These are phyloP conservation scores for Fusarium pseudocircinatum DNA, from an alignment of 2,329 filamentous ascomycete genomes.

Conservation along the genomic window DNA sequence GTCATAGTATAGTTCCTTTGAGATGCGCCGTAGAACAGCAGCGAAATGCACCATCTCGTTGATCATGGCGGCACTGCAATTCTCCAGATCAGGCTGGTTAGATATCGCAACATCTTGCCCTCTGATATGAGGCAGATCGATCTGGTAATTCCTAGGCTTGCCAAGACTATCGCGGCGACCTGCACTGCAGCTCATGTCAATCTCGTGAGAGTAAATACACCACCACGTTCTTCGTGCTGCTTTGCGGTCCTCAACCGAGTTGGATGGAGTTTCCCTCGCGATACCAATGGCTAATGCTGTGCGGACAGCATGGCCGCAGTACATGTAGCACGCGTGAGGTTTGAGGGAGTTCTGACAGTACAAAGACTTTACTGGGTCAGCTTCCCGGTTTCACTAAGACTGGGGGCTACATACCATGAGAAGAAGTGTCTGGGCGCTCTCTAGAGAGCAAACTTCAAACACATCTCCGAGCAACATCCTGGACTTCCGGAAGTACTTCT, in stretches of 20 bases:
- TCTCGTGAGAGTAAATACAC: slow-evolving; percentile 17
- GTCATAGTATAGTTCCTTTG: background rate
- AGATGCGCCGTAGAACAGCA: background rate
- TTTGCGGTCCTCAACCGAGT: background rate
- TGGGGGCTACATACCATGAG: background rate
- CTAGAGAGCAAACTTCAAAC: background rate
- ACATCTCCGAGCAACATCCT: background rate
- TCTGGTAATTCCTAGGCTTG: slow-evolving; percentile 6
- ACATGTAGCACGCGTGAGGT: slow-evolving; percentile 1
- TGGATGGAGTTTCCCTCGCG: background rate
- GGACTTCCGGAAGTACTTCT: slow-evolving; percentile 1
- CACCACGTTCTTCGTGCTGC: background rate
- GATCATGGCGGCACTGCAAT: background rate
- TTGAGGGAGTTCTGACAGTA: slow-evolving; percentile 6
- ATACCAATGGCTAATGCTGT: background rate
- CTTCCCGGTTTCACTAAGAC: fast-evolving
- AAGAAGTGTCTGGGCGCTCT: background rate
- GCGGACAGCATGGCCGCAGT: background rate
- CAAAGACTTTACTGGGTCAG: background rate
- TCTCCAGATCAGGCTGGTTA: background rate
- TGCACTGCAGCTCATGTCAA: slow-evolving; percentile 16
- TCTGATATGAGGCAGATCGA: background rate
- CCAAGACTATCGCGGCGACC: slow-evolving; percentile 12
- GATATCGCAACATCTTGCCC: background rate
- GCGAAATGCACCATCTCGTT: slow-evolving; percentile 6